A percentile compares a stretch with the other conserved stretches of the same genome.
phyloP scores from a whole-genome alignment of 2,329 filamentous ascomycete species.

The Trichoderma cornu-damae region DNA sequence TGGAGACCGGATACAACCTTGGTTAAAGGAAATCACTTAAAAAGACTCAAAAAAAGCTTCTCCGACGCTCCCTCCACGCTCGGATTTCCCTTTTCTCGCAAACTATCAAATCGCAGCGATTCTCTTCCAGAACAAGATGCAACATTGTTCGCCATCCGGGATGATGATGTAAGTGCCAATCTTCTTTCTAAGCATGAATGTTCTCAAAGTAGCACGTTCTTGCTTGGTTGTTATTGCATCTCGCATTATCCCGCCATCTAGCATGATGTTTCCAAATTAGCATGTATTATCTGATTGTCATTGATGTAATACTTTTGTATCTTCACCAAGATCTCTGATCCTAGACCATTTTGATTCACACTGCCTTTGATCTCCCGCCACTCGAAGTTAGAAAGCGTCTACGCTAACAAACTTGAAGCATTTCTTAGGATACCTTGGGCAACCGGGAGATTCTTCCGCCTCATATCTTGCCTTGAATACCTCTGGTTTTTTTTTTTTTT shows the following conservation, averaged over 20 bases:
- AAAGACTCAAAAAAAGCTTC: too few species aligned
- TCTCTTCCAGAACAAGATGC: constrained; percentile 14
- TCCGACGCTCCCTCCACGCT: not conserved
- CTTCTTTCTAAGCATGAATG: too few species aligned
- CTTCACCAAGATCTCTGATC: constrained; percentile 71
- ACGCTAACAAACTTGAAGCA: constrained; percentile 12
- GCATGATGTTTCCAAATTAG: constrained; percentile 51
- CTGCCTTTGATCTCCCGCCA: too few species aligned
- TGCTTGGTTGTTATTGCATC: too few species aligned
- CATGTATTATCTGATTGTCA: constrained; percentile 56
- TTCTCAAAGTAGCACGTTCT: too few species aligned
- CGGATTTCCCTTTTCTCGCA: not conserved
- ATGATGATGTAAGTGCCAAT: constrained; percentile 11
- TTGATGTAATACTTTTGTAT: constrained; percentile 55
- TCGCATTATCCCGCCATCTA: constrained; percentile 18
- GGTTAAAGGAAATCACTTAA: constrained; percentile 6
- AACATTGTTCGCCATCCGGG: constrained; percentile 3
- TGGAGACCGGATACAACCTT: constrained; percentile 1
- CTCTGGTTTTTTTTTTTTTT: too few species aligned
- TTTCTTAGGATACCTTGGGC: not conserved
- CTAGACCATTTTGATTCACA: constrained; percentile 22
- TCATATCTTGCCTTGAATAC: too few species aligned
- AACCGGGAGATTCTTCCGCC: not conserved
- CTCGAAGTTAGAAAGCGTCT: not conserved
- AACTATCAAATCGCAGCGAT: not conserved